Base-by-base conservation (phyloP, 305 asterid species). In the Fraxinus velutina region DNA sequence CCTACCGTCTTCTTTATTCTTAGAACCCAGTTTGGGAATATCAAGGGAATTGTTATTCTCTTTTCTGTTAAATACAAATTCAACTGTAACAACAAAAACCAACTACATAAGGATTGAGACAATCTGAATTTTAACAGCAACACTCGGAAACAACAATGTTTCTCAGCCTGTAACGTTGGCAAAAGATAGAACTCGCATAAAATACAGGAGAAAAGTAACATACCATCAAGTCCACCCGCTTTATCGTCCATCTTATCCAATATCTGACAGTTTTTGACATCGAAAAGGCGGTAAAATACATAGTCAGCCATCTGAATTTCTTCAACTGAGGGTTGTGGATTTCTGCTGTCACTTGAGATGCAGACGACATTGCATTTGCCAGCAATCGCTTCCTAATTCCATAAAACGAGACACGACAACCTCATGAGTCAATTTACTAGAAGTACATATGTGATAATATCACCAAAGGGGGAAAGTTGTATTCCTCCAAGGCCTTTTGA, bases 291-390 rank as follows among this genome's bases (percentile, higher is more conserved):
- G 86, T 87, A 87, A 79, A 94, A 95, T 78, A 94, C 88, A 88
- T 83, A 92, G 82, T 92, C 92, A 6, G 98, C 96, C 91, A 55
- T 83, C 83, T 83, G 85, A 82, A 91, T 85, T 76, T 91, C 92
- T 90, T 92, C 92, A 34, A 78, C 85, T 21, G 96, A 88, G 74
- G 94, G 97, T 82, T 89, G 97, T n/a, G 85, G 95, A 87, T 95
- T 95, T 86, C 98, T 92, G 78, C 52, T 66, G 75, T 95, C 97
- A 57, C 36, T 79, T 68, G 98, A 95, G 70, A 86, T 90, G 89
- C 99, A 95, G 50, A 95, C 88, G 71, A 94, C 91, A 85, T 88
- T 85, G 93, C 98, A 94, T 86, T 92, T 93, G 42, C 97, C 98
- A 89, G 92, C 95, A 88, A 95, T 87, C 64, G 93, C 91, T 90